Evolutionary conservation across 2,329 filamentous ascomycete genomes (phyloP).

Genomic region (Meredithiella fracta): DNA sequence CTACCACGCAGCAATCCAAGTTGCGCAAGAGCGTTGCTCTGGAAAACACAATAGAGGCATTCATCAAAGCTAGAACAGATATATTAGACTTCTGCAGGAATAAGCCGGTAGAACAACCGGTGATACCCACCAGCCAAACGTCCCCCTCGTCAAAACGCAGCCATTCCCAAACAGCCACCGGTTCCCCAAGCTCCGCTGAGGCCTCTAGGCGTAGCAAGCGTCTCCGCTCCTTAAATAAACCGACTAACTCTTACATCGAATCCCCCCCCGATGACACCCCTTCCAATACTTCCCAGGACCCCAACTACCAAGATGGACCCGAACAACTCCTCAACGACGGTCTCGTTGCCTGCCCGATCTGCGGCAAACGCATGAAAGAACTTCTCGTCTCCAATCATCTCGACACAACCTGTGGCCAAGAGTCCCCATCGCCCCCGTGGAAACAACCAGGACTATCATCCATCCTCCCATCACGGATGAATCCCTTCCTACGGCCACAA

Average conservation of each 20-base stretch:
- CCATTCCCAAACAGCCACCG: slow-evolving; percentile 19
- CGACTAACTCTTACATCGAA: background rate
- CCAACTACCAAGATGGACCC: slow-evolving; percentile 21
- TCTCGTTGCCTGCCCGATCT: slow-evolving; percentile 71
- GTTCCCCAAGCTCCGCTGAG: slow-evolving; percentile 17
- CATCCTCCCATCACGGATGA: slow-evolving; percentile 1
- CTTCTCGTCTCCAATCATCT: slow-evolving; percentile 65
- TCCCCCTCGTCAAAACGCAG: slow-evolving; percentile 50
- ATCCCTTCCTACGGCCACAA: slow-evolving; percentile 17
- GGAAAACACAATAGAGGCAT: slow-evolving; percentile 69
- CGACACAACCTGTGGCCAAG: slow-evolving; percentile 39
- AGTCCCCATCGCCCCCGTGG: slow-evolving; percentile 17
- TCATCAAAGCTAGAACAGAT: slow-evolving; percentile 45
- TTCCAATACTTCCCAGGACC: slow-evolving; percentile 10
- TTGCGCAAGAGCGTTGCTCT: slow-evolving; percentile 71
- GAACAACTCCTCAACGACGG: slow-evolving; percentile 41
- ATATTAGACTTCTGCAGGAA: slow-evolving; percentile 46
- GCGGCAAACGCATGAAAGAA: slow-evolving; percentile 62
- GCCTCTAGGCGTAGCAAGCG: slow-evolving; percentile 28
- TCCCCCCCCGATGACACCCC: background rate
- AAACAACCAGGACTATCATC: slow-evolving; percentile 2
- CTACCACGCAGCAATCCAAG: slow-evolving; percentile 65
- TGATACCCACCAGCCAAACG: slow-evolving; percentile 29
- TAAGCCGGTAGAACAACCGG: slow-evolving; percentile 48
- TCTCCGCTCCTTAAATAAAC: slow-evolving; percentile 31